Evolutionary conservation across 1,139 yeast species (phyloP).

Genomic region (Candida sanyaensis): DNA sequence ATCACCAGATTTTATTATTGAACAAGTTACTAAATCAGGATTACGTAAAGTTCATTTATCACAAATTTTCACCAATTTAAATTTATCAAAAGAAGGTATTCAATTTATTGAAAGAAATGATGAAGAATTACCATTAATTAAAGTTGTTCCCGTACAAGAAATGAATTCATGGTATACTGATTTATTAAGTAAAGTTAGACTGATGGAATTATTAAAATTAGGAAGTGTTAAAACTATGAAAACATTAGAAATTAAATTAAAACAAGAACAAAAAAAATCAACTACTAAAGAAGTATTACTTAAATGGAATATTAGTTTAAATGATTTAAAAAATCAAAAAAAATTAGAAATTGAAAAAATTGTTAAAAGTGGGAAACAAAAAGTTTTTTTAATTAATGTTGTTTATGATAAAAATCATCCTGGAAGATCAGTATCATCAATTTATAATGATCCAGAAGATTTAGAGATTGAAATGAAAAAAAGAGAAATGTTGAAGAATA

Average conservation of each 20-base stretch:
- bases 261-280: constrained; percentile 9
- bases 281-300: constrained; percentile 36
- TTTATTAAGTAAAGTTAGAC: constrained; percentile 33
- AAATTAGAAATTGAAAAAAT: constrained; percentile 32
- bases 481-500: constrained; percentile 30
- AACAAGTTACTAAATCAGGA: constrained; percentile 23
- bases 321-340: constrained; percentile 44
- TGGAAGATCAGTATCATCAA: background rate
- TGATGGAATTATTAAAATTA: constrained; percentile 31
- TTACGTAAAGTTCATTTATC: constrained; percentile 26
- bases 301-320: constrained; percentile 41
- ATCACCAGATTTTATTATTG: constrained; percentile 27
- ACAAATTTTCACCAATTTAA: constrained; percentile 31
- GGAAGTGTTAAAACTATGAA: constrained; percentile 38
- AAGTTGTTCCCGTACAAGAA: constrained; percentile 25
- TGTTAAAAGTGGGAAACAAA: constrained; percentile 33
- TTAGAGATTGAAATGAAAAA: constrained; percentile 31
- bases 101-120: constrained; percentile 24
- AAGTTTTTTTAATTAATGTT: background rate
- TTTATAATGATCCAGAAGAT: constrained; percentile 14
- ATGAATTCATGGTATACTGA: constrained; percentile 38
- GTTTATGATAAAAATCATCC: background rate
- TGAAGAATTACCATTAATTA: constrained; percentile 30
- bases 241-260: constrained; percentile 17
- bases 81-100: constrained; percentile 33